phyloP scores from a whole-genome alignment of 345 rosid genomes.

The Dipteronia dyeriana region DNA sequence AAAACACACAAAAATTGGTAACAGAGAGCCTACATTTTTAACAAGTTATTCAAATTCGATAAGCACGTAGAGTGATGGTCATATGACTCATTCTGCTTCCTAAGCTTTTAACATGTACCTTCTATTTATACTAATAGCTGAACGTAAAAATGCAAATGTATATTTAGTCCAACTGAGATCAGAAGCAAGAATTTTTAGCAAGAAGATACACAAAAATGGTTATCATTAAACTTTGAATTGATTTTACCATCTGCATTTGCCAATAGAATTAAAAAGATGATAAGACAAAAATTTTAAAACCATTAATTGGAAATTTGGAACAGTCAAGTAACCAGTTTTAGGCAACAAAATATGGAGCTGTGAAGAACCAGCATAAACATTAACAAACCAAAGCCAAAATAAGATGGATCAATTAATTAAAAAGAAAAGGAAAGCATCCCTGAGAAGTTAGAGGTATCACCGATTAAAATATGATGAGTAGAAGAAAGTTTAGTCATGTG shows the following conservation, averaged over 20 bases:
- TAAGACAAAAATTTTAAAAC: not conserved
- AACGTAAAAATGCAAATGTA: not conserved
- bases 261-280: not conserved
- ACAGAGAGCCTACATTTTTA: constrained; percentile 6
- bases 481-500: not conserved
- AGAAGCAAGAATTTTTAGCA: not conserved
- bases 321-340: not conserved
- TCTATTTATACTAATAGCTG: not conserved
- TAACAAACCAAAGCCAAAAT: not conserved
- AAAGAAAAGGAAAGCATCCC: not conserved
- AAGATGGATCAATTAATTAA: not conserved
- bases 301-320: not conserved
- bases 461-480: not conserved
- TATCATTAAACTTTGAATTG: not conserved
- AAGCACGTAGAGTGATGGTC: not conserved
- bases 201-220: not conserved
- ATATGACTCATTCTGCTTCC: not conserved
- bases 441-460: not conserved
- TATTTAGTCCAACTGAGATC: not conserved
- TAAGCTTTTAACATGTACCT: not conserved
- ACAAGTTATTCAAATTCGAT: not conserved
- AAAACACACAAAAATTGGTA: not conserved
- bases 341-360: not conserved
- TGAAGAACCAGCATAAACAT: not conserved
- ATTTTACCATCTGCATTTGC: not conserved